Conservation (phyloP, 306 rosid genomes). For the Medicago truncatula region MtrunA17r5.0-ANR NC_053049.1:10842001-10842500, state of each 20-base stretch:
- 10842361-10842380: conserved; percentile 9
- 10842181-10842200: conserved; percentile 81
- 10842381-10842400: neutral
- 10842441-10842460: neutral
- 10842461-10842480: conserved; percentile 25
- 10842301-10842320: conserved; percentile 25
- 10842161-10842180: conserved; percentile 89
- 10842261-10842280: conserved; percentile 64
- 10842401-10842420: conserved; percentile 24
- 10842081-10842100: conserved; percentile 59
- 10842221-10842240: conserved; percentile 88
- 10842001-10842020: conserved; percentile 10
- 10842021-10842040: conserved; percentile 25
- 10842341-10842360: conserved; percentile 8
- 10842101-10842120: conserved; percentile 66
- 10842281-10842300: conserved; percentile 13
- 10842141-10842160: conserved; percentile 80
- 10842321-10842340: conserved; percentile 3
- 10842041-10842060: conserved; percentile 50
- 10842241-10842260: conserved; percentile 93
- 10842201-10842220: conserved; percentile 89
- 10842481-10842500: conserved; percentile 8
- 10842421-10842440: conserved; percentile 9
- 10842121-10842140: conserved; percentile 69
- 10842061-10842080: conserved; percentile 70